Base-by-base conservation (phyloP, 345 rosid genomes). In the Salix viminalis region DNA sequence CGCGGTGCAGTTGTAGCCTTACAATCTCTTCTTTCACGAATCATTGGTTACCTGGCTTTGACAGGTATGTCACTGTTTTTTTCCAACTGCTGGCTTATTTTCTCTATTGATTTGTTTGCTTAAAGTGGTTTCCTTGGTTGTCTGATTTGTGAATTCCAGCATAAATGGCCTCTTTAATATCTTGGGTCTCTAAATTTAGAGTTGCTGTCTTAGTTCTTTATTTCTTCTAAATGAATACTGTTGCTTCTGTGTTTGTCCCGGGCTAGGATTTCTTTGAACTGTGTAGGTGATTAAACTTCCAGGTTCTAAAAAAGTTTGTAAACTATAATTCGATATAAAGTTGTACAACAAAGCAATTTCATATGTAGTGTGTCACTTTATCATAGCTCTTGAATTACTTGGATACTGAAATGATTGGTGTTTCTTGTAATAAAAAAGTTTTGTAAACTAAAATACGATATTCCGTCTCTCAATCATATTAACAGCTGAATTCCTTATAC, bases 1-100 rank as follows among this genome's bases (percentile, higher is more conserved):
- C 65, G 72, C 81, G 83, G 72, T 79, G 81, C 76, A 76, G 81
- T 74, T 81, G 72, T 18, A 81, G 79, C 83, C 74, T 86, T 61
- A 60, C 72, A 50, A 26, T 77, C 76, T 81, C 70, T 75, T 78
- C 78, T 76, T 76, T 75, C 85, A 79, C 65, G 85, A 73, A 69
- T 79, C 72, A 80, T 76, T 69, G 28, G 26, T 56, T 67, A n/a
- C 42, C 61, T 67, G 76, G 74, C 77, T 74, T 75, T 23, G 56
- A 71, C 75, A 76, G 88, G 88, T 82, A 68, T 46, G 65, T 50
- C 52, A 56, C 46, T 68, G 37, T 76, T 72, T 72, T 48, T 69
- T 7, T n/a, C n/a, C 46, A 23, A 26, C 28, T 71, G 58, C 36
- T 74, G 44, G 9, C 50, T 52, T 54, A 50, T 34, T 61, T 36